These are phyloP conservation scores for Rhodotorula mucilaginosa DNA, from an alignment of 1,284 basidiomycete genomes.

Conservation along the genomic window DNA sequence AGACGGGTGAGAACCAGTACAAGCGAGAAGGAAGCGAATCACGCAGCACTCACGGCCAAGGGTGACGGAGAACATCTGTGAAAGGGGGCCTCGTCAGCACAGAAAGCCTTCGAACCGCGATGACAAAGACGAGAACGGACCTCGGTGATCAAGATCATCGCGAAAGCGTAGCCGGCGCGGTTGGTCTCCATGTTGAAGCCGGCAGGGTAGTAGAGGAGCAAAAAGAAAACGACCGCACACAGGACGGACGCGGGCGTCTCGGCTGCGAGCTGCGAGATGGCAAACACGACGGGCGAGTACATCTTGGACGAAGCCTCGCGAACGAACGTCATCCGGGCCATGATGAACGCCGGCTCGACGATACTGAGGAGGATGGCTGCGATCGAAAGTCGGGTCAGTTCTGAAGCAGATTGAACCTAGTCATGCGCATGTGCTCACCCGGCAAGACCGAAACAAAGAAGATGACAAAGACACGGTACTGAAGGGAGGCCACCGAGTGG, in stretches of 20 bases:
- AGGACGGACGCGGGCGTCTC: slow-evolving; percentile 72
- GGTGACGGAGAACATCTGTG: slow-evolving; percentile 1
- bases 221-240: slow-evolving; percentile 73
- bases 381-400: too few species aligned
- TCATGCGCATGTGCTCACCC: slow-evolving; percentile 8
- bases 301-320: slow-evolving; percentile 59
- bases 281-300: slow-evolving; percentile 77
- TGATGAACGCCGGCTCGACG: slow-evolving; percentile 80
- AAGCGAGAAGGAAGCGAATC: slow-evolving; percentile 57
- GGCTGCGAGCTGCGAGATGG: slow-evolving; percentile 69
- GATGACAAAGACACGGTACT: slow-evolving; percentile 65
- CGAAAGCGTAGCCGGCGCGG: slow-evolving; percentile 68
- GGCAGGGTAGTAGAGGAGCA: slow-evolving; percentile 57
- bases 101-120: background rate
- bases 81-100: background rate
- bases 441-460: slow-evolving; percentile 49
- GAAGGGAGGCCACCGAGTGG: slow-evolving; percentile 65
- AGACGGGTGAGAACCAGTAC: background rate
- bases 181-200: slow-evolving; percentile 55
- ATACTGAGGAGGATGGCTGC: slow-evolving; percentile 69
- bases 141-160: slow-evolving; percentile 69
- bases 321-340: slow-evolving; percentile 58
- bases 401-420: too few species aligned
- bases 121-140: too few species aligned
- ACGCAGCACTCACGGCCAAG: slow-evolving; percentile 51